Conservation (phyloP, 139 green algal genomes). For the Yamagishiella unicocca region DNA sequence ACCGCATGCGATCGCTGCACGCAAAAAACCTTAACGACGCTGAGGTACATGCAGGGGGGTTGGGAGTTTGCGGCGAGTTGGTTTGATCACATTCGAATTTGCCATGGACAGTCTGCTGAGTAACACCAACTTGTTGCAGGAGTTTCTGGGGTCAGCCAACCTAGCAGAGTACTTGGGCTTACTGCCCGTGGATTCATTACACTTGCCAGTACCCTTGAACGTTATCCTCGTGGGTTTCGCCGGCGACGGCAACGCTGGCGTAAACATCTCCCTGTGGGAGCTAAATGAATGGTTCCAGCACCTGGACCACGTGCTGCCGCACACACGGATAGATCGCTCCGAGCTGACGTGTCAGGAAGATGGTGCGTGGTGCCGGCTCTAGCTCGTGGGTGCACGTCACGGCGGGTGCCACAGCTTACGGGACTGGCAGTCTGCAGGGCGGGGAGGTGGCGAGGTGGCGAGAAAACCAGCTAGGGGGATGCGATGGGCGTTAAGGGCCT, state of each 20-base stretch:
- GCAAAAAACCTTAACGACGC: conserved; percentile 35
- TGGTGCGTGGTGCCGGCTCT: no score
- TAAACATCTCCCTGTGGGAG: conserved; percentile 58
- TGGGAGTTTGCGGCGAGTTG: not conserved
- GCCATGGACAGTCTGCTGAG: not conserved
- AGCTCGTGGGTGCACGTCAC: no score
- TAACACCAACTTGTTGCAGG: conserved; percentile 28
- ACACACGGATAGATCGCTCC: conserved; percentile 71
- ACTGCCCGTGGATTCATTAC: conserved; percentile 63
- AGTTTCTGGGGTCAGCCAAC: conserved; percentile 47
- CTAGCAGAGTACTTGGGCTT: conserved; percentile 75
- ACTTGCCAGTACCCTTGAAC: conserved; percentile 79
- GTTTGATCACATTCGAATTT: not conserved
- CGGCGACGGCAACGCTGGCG: conserved; percentile 53
- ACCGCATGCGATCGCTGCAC: conserved; percentile 56
- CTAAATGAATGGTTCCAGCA: conserved; percentile 76
- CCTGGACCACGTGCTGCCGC: conserved; percentile 81
- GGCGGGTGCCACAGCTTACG: no score
- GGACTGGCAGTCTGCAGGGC: not conserved
- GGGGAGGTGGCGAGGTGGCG: not conserved
- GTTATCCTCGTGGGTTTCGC: conserved; percentile 81
- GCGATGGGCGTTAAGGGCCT: no score
- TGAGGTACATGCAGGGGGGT: not conserved
- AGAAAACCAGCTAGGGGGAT: no score
- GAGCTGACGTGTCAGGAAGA: conserved; percentile 71